Base-by-base conservation (phyloP, 345 rosid genomes). In the Citrus medica region DNA sequence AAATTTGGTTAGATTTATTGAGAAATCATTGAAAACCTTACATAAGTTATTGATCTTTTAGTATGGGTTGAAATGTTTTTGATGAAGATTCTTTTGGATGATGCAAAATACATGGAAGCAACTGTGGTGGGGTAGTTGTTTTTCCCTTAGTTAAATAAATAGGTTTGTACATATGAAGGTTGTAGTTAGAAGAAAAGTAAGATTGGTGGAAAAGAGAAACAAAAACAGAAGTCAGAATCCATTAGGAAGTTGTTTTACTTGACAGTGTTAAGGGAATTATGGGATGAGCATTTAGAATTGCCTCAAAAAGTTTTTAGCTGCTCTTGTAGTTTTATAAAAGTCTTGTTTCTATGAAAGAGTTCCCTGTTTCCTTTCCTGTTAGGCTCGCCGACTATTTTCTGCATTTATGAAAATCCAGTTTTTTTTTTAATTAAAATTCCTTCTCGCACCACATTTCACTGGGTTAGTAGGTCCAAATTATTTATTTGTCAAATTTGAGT, bases 401-500 rank as follows among this genome's bases (percentile, higher is more conserved):
- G 17, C 16, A 55, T 72, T 72, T 58, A 6, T 51, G 28, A 14
- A 30, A 21, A 51, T 72, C 76, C 9, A 12, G n/a, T 33, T 33
- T 1, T 48, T 38, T 65, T 65, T 66, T 19, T 13, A 4, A 2
- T 7, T 53, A 37, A 12, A 46, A 53, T 17, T 53, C 22, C 8
- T 53, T 53, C 14, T 37, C 6, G 28, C 76, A 58, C 48, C 1
- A 37, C 33, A 56, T n/a, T 38, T 13, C 33, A 58, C 46, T 58
- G 9, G 46, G 12, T 42, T 65, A 38, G 42, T 74, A 40, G 67
- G 28, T 25, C 10, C 38, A 62, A 22, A 40, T 42, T 38, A 28
- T 40, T 74, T 42, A 74, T 42, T 40, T 40, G 62, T 61, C 33
- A 65, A 48, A 67, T 56, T 69, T 74, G 46, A 46, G 21, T 78